phyloP scores from a whole-genome alignment of 371 early-diverging fungal species.

The Zychaea mexicana region DNA sequence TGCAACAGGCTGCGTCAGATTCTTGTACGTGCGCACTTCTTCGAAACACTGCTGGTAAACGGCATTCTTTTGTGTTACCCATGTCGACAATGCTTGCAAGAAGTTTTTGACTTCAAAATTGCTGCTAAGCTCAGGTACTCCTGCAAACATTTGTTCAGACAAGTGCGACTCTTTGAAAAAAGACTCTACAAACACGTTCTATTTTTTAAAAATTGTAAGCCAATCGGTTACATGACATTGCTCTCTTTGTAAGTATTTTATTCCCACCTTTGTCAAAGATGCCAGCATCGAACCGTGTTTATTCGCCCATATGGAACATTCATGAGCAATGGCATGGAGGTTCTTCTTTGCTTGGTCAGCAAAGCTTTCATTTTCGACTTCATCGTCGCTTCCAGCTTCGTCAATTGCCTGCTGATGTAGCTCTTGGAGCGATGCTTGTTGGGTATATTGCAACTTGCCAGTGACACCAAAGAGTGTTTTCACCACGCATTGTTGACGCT shows the following conservation, averaged over 20 bases:
- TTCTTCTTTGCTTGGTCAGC: conserved; percentile 13
- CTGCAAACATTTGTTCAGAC: neutral
- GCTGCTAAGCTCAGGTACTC: no score
- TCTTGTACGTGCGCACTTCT: conserved; percentile 6
- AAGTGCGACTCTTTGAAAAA: neutral
- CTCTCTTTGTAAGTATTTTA: no score
- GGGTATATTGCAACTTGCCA: conserved; percentile 26
- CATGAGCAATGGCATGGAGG: neutral
- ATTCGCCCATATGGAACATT: conserved; percentile 23
- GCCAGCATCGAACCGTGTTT: conserved; percentile 38
- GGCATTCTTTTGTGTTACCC: conserved; percentile 64
- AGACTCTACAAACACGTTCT: neutral
- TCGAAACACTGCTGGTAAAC: conserved; percentile 15
- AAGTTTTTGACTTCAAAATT: neutral
- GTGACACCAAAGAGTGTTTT: conserved; percentile 11
- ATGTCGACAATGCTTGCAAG: conserved; percentile 15
- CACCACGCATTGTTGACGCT: conserved; percentile 13
- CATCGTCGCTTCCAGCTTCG: conserved; percentile 14
- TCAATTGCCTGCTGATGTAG: neutral
- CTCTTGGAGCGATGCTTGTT: conserved; percentile 7
- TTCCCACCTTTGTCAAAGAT: conserved; percentile 1
- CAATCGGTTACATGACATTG: neutral
- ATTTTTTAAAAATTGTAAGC: neutral
- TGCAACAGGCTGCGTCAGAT: conserved; percentile 3
- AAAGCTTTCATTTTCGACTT: conserved; percentile 10